These are phyloP conservation scores for Naegleria fowleri DNA, from an alignment of 208 protist species.

Conservation along the genomic window DNA sequence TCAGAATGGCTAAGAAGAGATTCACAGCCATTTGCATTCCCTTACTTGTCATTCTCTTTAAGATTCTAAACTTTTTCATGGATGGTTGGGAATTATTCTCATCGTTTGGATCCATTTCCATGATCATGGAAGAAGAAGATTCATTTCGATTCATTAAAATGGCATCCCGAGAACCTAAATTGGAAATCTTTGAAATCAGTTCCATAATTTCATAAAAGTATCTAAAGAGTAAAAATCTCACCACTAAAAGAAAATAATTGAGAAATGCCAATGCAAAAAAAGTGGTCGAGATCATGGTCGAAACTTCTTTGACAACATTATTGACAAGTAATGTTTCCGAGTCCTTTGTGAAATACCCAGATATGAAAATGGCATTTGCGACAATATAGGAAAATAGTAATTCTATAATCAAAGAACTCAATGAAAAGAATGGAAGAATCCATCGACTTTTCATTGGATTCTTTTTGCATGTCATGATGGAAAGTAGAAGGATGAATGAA, in stretches of 20 bases:
- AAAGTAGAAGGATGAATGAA: not conserved
- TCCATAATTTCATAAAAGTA: not conserved
- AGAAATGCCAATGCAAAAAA: not conserved
- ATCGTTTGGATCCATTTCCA: too few species aligned
- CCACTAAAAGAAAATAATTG: not conserved
- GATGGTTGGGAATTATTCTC: too few species aligned
- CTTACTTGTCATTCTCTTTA: not conserved
- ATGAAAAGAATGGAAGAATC: not conserved
- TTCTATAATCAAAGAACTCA: not conserved
- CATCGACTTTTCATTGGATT: not conserved
- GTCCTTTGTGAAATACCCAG: too few species aligned
- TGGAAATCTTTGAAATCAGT: not conserved
- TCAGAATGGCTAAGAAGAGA: not conserved
- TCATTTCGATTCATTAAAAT: not conserved
- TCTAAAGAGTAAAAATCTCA: not conserved
- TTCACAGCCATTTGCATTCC: not conserved
- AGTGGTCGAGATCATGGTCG: not conserved
- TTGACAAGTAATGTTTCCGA: too few species aligned
- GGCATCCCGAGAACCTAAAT: too few species aligned
- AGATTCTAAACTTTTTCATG: too few species aligned
- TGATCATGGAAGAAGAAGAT: too few species aligned
- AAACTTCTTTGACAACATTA: not conserved
- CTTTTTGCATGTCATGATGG: not conserved
- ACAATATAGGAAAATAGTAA: not conserved
- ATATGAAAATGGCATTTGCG: not conserved